Percentiles rank a stretch among this genome's conserved stretches.
These are phyloP conservation scores for Chaetomium tenue DNA, from an alignment of 495 filamentous ascomycete species.

Conservation along the genomic window DNA sequence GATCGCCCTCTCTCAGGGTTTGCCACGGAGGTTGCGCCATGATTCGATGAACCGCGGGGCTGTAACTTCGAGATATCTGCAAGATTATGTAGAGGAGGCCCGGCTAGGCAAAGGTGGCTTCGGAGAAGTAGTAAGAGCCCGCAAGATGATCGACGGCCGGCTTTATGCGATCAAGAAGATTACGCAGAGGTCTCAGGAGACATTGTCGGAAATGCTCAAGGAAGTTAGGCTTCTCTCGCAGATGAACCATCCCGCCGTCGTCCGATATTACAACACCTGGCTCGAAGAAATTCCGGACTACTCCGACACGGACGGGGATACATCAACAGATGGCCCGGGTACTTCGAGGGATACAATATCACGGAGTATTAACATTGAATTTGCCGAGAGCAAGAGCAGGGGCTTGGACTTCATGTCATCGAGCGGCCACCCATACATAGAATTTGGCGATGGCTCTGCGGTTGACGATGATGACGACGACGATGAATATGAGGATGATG, in stretches of 20 bases:
- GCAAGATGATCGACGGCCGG: constrained; percentile 88
- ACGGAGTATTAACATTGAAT: constrained; percentile 55
- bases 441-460: constrained; percentile 74
- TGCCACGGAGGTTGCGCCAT: constrained; percentile 46
- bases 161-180: constrained; percentile 98
- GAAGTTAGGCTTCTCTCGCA: constrained; percentile 88
- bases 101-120: constrained; percentile 90
- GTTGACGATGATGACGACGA: constrained; percentile 44
- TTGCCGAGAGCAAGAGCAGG: constrained; percentile 67
- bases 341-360: constrained; percentile 25
- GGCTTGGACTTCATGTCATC: constrained; percentile 94
- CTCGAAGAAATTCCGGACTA: constrained; percentile 67
- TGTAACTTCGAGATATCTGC: constrained; percentile 67
- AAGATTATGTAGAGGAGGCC: constrained; percentile 87
- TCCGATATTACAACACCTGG: constrained; percentile 95
- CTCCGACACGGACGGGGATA: constrained; percentile 56
- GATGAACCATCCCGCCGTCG: constrained; percentile 93
- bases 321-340: constrained; percentile 55
- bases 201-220: constrained; percentile 80
- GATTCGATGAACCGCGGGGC: constrained; percentile 50
- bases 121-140: constrained; percentile 94
- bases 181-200: constrained; percentile 71
- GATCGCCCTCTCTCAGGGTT: constrained; percentile 38
- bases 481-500: constrained; percentile 37
- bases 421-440: constrained; percentile 73